Evolutionary conservation across 345 rosid genomes (phyloP).

Genomic region (Toxicodendron radicans): DNA sequence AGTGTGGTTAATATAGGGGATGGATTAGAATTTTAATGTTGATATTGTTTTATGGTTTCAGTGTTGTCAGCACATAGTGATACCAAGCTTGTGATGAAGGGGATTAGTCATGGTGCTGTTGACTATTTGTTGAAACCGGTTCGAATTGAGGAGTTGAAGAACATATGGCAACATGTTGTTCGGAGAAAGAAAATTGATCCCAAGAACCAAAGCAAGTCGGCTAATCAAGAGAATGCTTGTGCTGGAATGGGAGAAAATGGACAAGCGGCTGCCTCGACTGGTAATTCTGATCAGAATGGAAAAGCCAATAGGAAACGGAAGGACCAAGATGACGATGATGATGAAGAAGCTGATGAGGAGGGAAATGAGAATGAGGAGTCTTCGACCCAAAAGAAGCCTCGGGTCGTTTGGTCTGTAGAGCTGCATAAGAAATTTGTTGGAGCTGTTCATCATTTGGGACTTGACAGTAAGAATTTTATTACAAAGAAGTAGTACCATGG

Average conservation of each 20-base stretch:
- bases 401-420: slow-evolving; percentile 90
- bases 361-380: slow-evolving; percentile 65
- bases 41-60: slow-evolving; percentile 29
- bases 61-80: slow-evolving; percentile 90
- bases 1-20: not conserved
- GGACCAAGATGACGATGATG: slow-evolving; percentile 69
- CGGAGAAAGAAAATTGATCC: slow-evolving; percentile 50
- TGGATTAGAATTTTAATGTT: not conserved
- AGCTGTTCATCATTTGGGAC: slow-evolving; percentile 86
- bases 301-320: slow-evolving; percentile 58
- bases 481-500: slow-evolving; percentile 4
- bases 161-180: slow-evolving; percentile 91
- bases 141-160: slow-evolving; percentile 73
- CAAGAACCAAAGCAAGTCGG: slow-evolving; percentile 31
- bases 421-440: slow-evolving; percentile 79
- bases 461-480: slow-evolving; percentile 63
- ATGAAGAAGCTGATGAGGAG: slow-evolving; percentile 60
- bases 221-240: slow-evolving; percentile 30
- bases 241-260: slow-evolving; percentile 35
- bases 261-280: slow-evolving; percentile 28
- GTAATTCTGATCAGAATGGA: slow-evolving; percentile 36
- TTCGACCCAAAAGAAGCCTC: slow-evolving; percentile 72
- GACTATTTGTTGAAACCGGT: slow-evolving; percentile 89
- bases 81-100: slow-evolving; percentile 77
- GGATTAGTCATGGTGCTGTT: slow-evolving; percentile 83